A percentile compares a stretch with the other conserved stretches of the same genome.
phyloP scores from a whole-genome alignment of 805 yeast species.

The Lipomyces yamadae region DNA sequence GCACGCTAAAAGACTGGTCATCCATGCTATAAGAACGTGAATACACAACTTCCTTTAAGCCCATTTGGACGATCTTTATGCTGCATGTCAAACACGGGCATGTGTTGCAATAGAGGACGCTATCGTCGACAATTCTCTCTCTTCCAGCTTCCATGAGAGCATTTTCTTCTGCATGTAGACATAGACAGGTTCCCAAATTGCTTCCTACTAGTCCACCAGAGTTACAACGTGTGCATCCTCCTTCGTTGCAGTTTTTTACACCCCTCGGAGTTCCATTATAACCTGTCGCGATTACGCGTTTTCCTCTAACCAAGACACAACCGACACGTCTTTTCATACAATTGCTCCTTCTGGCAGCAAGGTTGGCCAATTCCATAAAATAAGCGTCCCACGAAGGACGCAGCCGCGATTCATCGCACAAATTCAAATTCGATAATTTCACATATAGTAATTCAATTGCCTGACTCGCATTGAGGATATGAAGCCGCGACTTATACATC shows the following conservation, averaged over 20 bases:
- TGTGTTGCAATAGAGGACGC: constrained; percentile 86
- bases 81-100: constrained; percentile 96
- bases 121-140: constrained; percentile 66
- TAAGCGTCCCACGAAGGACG: constrained; percentile 97
- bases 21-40: constrained; percentile 95
- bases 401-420: constrained; percentile 61
- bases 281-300: constrained; percentile 91
- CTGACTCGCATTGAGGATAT: constrained; percentile 58
- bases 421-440: constrained; percentile 50
- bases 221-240: constrained; percentile 93
- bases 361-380: constrained; percentile 89
- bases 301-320: constrained; percentile 86
- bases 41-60: constrained; percentile 88
- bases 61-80: constrained; percentile 91
- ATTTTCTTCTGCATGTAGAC: constrained; percentile 97
- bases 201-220: constrained; percentile 60
- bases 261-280: constrained; percentile 97
- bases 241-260: constrained; percentile 85
- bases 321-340: constrained; percentile 99
- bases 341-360: constrained; percentile 90
- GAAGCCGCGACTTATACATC: constrained; percentile 57
- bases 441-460: constrained; percentile 48
- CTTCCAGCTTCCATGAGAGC: constrained; percentile 94
- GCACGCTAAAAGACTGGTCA: constrained; percentile 67
- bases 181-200: constrained; percentile 79